Base-by-base conservation (phyloP, 192 early-diverging fungal genomes). In the Backusella australiensis region DNA sequence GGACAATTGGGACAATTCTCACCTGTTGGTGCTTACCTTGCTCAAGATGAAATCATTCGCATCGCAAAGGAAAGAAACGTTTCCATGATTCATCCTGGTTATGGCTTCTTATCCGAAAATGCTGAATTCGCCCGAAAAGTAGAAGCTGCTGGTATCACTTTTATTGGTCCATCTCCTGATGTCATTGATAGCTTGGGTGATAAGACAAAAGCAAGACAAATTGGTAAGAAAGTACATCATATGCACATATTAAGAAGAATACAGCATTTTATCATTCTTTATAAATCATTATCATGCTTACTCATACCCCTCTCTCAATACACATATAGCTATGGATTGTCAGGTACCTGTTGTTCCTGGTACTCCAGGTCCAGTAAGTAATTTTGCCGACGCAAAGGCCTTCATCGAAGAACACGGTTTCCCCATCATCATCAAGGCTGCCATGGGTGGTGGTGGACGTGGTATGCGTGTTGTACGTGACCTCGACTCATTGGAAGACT, bases 31-130 rank as follows among this genome's bases (percentile, higher is more conserved):
- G 95, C 97, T 1, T 98, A 98, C 80, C 88, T 98, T 65, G 93
- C 93, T 19, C 95, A 96, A 79, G 94, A 95, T 79, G 93, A 95
- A 78, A 96, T 99, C 63, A 88, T 99, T 71, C 84, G 83, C n/a
- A 94, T 97, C 77, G 97, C 96, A 34, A 89, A 92, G 71, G 77
- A 86, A 73, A 89, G 90, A 68, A 88, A 89, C 75, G 94, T 92
- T 69, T 90, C 87, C 72, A 93, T 91, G 77, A 93, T 98, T 80
- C 97, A 97, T 73, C 96, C 96, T 34, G 95, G 96, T 44, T 99
- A 99, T 84, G 97, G 97, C 15, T 97, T 99, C 85, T 84, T 99
- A 38, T 92, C 92, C 32, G 97, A 99, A 85, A 98, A 99, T 80
- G 88, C 96, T 5, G 86, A 86, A 66, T 99, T 99, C 84, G 96